Evolutionary conservation across 129 eudicot genomes (phyloP).

Genomic region (Saposhnikovia divaricata): DNA sequence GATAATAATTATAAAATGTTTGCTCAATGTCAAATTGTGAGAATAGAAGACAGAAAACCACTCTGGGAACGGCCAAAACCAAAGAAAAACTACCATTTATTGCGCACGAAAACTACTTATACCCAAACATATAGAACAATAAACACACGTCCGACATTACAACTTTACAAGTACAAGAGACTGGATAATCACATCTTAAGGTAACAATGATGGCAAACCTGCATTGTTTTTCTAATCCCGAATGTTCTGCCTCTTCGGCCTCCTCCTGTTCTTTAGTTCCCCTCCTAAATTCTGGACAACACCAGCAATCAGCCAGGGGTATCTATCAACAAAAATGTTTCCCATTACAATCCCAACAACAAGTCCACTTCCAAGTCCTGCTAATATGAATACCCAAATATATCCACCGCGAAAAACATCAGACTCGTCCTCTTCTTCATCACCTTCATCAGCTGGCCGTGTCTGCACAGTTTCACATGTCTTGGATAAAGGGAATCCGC

Average conservation of each 20-base stretch:
- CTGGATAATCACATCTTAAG: background rate
- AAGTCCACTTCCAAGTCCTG: conserved; percentile 13
- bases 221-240: background rate
- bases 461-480: conserved; percentile 4
- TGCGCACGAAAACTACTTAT: too few species aligned
- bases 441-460: background rate
- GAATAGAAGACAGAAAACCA: too few species aligned
- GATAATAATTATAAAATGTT: too few species aligned
- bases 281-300: background rate
- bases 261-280: background rate
- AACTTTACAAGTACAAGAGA: background rate
- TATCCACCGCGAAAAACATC: conserved; percentile 5
- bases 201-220: background rate
- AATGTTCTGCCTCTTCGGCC: background rate
- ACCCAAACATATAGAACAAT: background rate
- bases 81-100: too few species aligned
- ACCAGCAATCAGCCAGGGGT: conserved; percentile 3
- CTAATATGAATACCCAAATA: conserved; percentile 16
- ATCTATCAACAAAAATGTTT: background rate
- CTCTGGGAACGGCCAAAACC: too few species aligned
- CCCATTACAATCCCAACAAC: conserved; percentile 20
- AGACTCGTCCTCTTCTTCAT: background rate
- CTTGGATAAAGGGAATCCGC: conserved; percentile 20
- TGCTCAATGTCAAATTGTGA: too few species aligned
- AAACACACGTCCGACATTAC: too few species aligned